Base-by-base conservation (phyloP, 1,284 basidiomycete species). In the Ganoderma meredithae region DNA sequence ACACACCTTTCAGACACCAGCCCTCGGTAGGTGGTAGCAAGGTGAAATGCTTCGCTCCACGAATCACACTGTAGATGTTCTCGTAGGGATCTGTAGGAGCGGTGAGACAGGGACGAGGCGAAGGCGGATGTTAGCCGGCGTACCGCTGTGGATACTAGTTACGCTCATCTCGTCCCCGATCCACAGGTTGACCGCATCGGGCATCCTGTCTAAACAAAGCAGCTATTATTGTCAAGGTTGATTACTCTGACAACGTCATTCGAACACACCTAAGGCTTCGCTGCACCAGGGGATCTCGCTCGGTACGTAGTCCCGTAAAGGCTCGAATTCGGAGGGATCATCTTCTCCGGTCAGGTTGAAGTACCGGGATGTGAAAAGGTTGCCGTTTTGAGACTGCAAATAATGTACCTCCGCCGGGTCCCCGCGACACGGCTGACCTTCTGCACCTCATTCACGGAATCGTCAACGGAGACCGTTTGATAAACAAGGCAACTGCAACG, bases 181-280 rank as follows among this genome's bases (percentile, higher is more conserved):
- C 96, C 96, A 97, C 25, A 97, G 76, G 77, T 97, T 97, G 0
- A 95, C 94, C 3, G 95, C 95, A 74, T 97, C 96, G 0, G 95
- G 95, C 27, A 81, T 76, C 68, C 80, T 82, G 49, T 85, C 94
- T 94, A 68, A 19, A 53, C 8, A 44, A 40, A 9, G 31, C 33
- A 33, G n/a, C 19, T 19, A 59, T 53, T 53, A 56, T 55, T 36
- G 78, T 6, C 19, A 19, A 33, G 19, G 10, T 27, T 22, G 12
- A 12, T 22, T n/a, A 13, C 4, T 40, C 36, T 22, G 58, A 36
- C 25, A n/a, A 40, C 39, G 36, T 17, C n/a, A 19, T 25, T 39
- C 33, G 39, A 60, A 41, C 85, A 39, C 74, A 95, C 95, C 94
- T 39, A 95, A 82, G 58, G 93, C 93, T 73, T 91, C 88, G 64